Percentiles rank a stretch among this genome's conserved stretches.
These are phyloP conservation scores for Oidiodendron maius DNA, from an alignment of 495 filamentous ascomycete species.

Conservation along the genomic window DNA sequence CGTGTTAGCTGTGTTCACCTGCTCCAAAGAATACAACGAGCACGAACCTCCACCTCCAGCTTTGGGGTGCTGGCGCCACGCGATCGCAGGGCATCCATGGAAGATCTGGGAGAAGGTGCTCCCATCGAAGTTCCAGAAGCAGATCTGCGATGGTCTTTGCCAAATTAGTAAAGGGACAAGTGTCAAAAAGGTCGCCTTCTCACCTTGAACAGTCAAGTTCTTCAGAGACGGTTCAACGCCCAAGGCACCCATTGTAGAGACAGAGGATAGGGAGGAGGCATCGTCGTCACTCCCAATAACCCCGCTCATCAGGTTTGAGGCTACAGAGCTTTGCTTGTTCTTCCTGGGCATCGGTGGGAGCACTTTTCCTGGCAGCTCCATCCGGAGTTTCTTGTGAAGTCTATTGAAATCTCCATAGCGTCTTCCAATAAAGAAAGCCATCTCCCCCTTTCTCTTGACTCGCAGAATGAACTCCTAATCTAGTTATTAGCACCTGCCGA, in stretches of 20 bases:
- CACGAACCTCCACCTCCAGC: not conserved
- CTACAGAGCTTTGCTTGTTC: conserved; percentile 68
- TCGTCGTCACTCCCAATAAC: conserved; percentile 56
- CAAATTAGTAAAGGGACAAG: not conserved
- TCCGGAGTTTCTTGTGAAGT: conserved; percentile 71
- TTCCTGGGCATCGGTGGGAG: conserved; percentile 84
- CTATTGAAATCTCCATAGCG: conserved; percentile 83
- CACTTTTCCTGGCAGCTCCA: conserved; percentile 86
- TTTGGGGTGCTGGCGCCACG: not conserved
- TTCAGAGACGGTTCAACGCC: conserved; percentile 26
- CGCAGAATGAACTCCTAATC: conserved; percentile 84
- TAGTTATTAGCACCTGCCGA: conserved; percentile 17
- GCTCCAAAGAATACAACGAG: not conserved
- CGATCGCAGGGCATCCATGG: not conserved
- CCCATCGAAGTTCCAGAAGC: conserved; percentile 10
- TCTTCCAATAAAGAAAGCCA: conserved; percentile 71
- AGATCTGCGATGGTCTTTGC: conserved; percentile 15
- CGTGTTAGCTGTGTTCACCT: not conserved
- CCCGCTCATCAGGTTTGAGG: conserved; percentile 43
- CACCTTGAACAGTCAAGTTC: conserved; percentile 37
- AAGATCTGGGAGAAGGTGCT: conserved; percentile 16
- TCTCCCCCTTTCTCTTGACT: conserved; percentile 63
- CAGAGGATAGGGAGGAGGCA: conserved; percentile 69
- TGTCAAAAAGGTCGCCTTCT: not conserved
- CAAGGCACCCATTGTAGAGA: conserved; percentile 47